These are phyloP conservation scores for Dactylellina leptospora DNA, from an alignment of 2,329 filamentous ascomycete species.

Conservation along the genomic window DNA sequence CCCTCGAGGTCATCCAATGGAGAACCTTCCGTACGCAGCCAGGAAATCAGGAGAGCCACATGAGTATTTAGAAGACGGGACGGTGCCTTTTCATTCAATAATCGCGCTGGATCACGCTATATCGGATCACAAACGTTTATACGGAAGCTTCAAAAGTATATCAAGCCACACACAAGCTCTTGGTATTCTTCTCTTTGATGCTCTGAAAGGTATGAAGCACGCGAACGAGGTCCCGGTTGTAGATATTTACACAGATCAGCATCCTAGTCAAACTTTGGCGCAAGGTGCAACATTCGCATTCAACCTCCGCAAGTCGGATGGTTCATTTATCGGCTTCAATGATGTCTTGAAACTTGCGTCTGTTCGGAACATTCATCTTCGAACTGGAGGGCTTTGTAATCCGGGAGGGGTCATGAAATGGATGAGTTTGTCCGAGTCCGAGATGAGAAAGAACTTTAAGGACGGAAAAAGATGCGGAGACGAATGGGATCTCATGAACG, in stretches of 20 bases:
- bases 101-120: constrained; percentile 81
- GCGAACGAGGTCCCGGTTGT: constrained; percentile 74
- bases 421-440: constrained; percentile 78
- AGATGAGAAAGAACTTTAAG: constrained; percentile 85
- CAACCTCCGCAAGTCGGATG: constrained; percentile 75
- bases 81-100: constrained; percentile 88
- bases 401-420: constrained; percentile 82
- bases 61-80: constrained; percentile 87
- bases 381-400: constrained; percentile 90
- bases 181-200: constrained; percentile 67
- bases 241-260: constrained; percentile 68
- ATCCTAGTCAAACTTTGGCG: constrained; percentile 59
- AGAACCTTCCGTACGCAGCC: constrained; percentile 79
- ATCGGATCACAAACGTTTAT: constrained; percentile 73
- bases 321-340: constrained; percentile 78
- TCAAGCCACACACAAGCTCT: constrained; percentile 76
- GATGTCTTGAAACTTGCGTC: constrained; percentile 88
- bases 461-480: constrained; percentile 84
- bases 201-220: constrained; percentile 72
- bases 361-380: constrained; percentile 80
- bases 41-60: constrained; percentile 77
- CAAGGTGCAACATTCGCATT: constrained; percentile 84
- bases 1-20: constrained; percentile 60
- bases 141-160: constrained; percentile 74
- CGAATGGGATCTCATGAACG: constrained; percentile 80